Base-by-base conservation (phyloP, 768 basidiomycete species). In the Lyophyllum semitale region DNA sequence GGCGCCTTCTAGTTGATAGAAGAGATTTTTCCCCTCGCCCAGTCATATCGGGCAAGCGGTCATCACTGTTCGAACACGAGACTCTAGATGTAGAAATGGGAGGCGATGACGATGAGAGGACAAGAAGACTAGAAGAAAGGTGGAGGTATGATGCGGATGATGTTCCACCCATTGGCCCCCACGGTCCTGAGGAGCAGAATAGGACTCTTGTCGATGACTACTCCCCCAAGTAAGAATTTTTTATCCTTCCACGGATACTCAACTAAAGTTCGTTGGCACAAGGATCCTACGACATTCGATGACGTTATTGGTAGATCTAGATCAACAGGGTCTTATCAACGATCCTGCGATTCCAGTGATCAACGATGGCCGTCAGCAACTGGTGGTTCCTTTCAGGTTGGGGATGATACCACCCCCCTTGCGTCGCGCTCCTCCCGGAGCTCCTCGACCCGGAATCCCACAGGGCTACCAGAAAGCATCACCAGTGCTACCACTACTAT, bases 101-200 rank as follows among this genome's bases (percentile, higher is more conserved):
- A 18, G 67, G 65, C 37, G 71, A 73, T 25, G 68, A 63, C 4
- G 66, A 70, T 13, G 73, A 74, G 6, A 65, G 68, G 53, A 41
- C 43, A 12, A 53, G 59, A 51, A 70, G 75, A 41, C 52, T 88
- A 5, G 71, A 75, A 37, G 84, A 85, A 55, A 79, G 79, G 40
- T 92, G 88, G 88, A 73, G 76, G 52, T 91, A 80, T 56, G 89
- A 92, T 60, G 63, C 71, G 13, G 88, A 91, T 49, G 87, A 89
- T 56, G 70, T 63, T 12, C 82, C 84, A 7, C 66, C 78, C 0
- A 68, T 78, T 57, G 84, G 79, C 4, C 77, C 82, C 5, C 77
- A 79, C 48, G 85, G 87, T 8, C 58, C 77, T 5, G 88, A 91
- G 17, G 89, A 90, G 63, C 80, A 84, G 42, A 82, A 87, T 57